These are phyloP conservation scores for Phyllosticta citriasiana DNA, from an alignment of 2,329 filamentous ascomycete species.

Conservation along the genomic window DNA sequence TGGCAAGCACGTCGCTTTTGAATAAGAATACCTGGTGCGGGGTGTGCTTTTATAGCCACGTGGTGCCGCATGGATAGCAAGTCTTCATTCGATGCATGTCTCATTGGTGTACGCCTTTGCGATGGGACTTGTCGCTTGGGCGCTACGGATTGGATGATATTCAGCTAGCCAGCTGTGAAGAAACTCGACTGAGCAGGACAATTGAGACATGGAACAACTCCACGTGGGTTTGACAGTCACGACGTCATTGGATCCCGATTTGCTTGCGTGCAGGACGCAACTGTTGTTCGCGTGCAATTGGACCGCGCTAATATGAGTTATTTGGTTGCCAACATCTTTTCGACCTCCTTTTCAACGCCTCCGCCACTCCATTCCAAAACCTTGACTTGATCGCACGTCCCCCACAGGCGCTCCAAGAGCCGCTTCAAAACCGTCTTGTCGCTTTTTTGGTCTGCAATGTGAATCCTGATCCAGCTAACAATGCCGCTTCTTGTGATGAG, in stretches of 20 bases:
- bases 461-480: conserved; percentile 63
- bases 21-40: not conserved
- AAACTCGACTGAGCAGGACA: not conserved
- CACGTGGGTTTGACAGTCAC: not conserved
- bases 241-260: not conserved
- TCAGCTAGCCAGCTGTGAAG: too few relatives aligned
- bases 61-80: not conserved
- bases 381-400: conserved; percentile 57
- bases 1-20: not conserved
- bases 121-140: not conserved
- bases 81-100: not conserved
- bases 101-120: not conserved
- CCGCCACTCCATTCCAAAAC: conserved; percentile 53
- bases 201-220: not conserved
- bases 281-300: not conserved
- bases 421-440: conserved; percentile 43
- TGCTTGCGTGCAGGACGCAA: not conserved
- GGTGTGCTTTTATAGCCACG: not conserved
- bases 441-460: conserved; percentile 39
- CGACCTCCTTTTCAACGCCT: conserved; percentile 34
- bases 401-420: conserved; percentile 50
- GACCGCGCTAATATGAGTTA: not conserved
- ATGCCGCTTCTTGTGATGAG: conserved; percentile 67
- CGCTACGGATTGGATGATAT: too few relatives aligned
- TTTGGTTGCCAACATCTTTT: conserved; percentile 16